phyloP scores from a whole-genome alignment of 169 alveolate genomes.

The Fabrea salina region DNA sequence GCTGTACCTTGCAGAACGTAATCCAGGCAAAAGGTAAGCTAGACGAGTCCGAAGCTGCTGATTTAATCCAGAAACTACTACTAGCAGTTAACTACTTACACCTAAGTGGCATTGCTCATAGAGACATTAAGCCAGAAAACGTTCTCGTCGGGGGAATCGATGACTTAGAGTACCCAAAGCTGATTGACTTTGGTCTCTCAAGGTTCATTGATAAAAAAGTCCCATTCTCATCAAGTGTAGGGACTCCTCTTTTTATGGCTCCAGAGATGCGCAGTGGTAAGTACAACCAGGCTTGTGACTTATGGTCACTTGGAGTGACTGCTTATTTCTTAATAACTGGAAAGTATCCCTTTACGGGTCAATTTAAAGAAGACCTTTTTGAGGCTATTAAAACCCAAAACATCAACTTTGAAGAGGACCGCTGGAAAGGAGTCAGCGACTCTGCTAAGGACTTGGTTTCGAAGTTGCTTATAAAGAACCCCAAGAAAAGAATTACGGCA shows the following conservation, averaged over 20 bases:
- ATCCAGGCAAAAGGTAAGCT: slow-evolving; percentile 21
- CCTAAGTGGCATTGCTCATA: slow-evolving; percentile 71
- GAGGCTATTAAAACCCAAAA: too few relatives aligned
- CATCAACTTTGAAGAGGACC: too few relatives aligned
- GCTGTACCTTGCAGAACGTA: not conserved
- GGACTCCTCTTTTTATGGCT: slow-evolving; percentile 63
- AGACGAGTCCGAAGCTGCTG: slow-evolving; percentile 70
- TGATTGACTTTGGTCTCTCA: slow-evolving; percentile 63
- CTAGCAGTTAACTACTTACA: slow-evolving; percentile 82
- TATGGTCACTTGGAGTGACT: slow-evolving; percentile 49
- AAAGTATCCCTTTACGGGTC: slow-evolving; percentile 55
- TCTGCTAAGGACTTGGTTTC: slow-evolving; percentile 39
- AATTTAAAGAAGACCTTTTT: too few relatives aligned
- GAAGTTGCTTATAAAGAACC: slow-evolving; percentile 30
- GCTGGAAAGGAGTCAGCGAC: slow-evolving; percentile 11
- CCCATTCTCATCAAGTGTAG: slow-evolving; percentile 28
- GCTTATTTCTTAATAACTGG: slow-evolving; percentile 49
- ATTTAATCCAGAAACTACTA: slow-evolving; percentile 60
- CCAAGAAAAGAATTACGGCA: slow-evolving; percentile 35
- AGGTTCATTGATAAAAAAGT: not conserved
- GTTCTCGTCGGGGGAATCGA: slow-evolving; percentile 38
- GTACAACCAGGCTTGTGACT: slow-evolving; percentile 53
- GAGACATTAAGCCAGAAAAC: slow-evolving; percentile 77
- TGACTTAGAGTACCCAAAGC: slow-evolving; percentile 39
- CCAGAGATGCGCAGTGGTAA: slow-evolving; percentile 57